Base-by-base conservation (phyloP, 805 yeast species). In the Sungouiella thailandica region DNA sequence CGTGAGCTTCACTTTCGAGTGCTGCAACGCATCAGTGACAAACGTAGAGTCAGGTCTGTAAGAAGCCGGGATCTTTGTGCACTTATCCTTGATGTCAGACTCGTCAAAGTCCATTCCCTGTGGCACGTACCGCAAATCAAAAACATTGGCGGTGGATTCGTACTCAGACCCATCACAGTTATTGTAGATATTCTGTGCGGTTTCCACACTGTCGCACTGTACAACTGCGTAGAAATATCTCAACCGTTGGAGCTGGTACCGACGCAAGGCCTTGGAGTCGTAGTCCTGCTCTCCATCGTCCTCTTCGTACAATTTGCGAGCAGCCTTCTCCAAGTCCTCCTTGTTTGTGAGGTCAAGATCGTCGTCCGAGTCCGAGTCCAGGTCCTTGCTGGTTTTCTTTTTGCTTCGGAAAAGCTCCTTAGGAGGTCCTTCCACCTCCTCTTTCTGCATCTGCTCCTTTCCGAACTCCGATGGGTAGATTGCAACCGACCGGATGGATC, bases 121-220 rank as follows among this genome's bases (percentile, higher is more conserved):
- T 2, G 98, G 97, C 33, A 93, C 79, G 49, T 85, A 93, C 49
- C 98, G 72, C 42, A 93, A 65, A 58, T 93, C 98, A 57, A 93
- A 90, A 35, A 86, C 74, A 55, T 93, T 93, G 4, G 97, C 95
- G 0, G 97, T 88, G 10, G 96, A 81, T 60, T 93, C 98, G 53
- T 77, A 93, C 61, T 93, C 98, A 0, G 97, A 76, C 20, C 96
- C 96, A 58, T 93, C 98, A 62, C 96, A 87, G 50, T 76, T 82
- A 23, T 79, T 78, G 55, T 90, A 93, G 18, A 93, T 87, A 19
- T 63, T 62, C 46, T 77, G 71, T 1, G 97, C 83, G 0, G 96
- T 81, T 2, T 52, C 58, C 2, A 83, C 68, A 14, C 79, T 70
- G 50, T 86, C 94, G 64, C 97, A 93, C 33, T 66, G 72, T 4